Evolutionary conservation across 495 filamentous ascomycete genomes (phyloP), one percentile per base, ranked within the genome.

Genomic region (Melanomma pulvis-pyrius): DNA sequence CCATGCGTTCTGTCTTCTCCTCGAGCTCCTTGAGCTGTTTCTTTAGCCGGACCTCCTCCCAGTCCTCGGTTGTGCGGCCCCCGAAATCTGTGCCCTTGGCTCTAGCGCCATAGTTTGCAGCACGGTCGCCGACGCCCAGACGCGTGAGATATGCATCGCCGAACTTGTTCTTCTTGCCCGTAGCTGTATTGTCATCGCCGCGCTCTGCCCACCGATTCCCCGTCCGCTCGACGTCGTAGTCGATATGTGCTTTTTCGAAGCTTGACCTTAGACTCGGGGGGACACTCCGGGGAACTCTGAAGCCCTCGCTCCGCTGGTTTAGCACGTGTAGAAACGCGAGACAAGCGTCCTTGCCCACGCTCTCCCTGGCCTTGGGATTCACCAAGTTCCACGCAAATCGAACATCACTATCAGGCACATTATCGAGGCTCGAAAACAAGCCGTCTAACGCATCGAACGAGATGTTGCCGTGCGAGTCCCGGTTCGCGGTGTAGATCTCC

Each of bases 321-420:
- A 98, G 87, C 71, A 98, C 93, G 75, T 98, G 94, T 25, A 98
- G 85, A 81, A 98, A 98, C 6, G 92, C 92, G 17, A 98, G 87
- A 46, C 87, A 87, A 55, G 94, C 92, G 74, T 98, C 92, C 80
- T 97, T 98, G 74, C 91, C 93, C 76, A 98, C 93, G 25, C 87
- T 86, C 46, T 84, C 76, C 2, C 82, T 81, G 41, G 89, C 89
- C 11, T 87, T 90, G 11, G 94, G 93, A 80, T 98, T 98, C 64
- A 97, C 90, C 12, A 98, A 84, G 79, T 97, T 98, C 94, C 94
- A 98, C 9, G 94, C 94, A 17, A 87, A 91, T 56, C 91, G 86
- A 69, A 98, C 83, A 67, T 98, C 94, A 59, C 92, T 97, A 75
- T 98, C 94, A 32, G 94, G 94, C 17, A 98, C 93, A 71, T 66